Conservation (phyloP, 352 stramenopile species). For the Aphanomyces astaci region DNA sequence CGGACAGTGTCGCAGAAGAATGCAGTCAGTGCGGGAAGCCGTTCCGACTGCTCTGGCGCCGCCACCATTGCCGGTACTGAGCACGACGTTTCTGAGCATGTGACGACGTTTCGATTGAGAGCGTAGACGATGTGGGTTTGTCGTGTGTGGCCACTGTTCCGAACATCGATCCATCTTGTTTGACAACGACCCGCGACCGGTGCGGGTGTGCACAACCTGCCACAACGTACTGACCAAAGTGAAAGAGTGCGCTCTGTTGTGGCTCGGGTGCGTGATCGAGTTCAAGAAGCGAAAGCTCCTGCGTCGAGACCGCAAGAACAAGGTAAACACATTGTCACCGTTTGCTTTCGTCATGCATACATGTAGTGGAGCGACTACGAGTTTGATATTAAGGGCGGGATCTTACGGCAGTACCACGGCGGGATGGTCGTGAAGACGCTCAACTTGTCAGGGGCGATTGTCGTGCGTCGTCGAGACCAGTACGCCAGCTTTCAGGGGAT, state of each 20-base stretch:
- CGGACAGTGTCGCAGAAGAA: constrained; percentile 49
- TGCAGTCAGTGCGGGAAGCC: constrained; percentile 59
- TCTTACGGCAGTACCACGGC: constrained; percentile 46
- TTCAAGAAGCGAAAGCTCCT: constrained; percentile 47
- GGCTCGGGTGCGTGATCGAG: constrained; percentile 60
- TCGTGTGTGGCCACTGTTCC: constrained; percentile 76
- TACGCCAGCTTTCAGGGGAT: constrained; percentile 23
- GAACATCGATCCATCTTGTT: constrained; percentile 56
- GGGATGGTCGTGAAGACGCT: constrained; percentile 57
- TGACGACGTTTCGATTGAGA: background rate
- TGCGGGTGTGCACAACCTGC: constrained; percentile 66
- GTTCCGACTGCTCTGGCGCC: constrained; percentile 71
- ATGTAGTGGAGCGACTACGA: constrained; percentile 65
- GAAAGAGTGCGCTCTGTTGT: constrained; percentile 52
- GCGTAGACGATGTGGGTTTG: constrained; percentile 45
- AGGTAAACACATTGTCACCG: constrained; percentile 20
- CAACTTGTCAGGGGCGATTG: constrained; percentile 63
- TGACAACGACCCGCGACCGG: constrained; percentile 46
- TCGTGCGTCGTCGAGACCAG: constrained; percentile 68
- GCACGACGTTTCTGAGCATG: background rate
- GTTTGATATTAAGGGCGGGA: constrained; percentile 62
- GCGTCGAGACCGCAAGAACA: constrained; percentile 59
- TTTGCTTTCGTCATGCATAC: background rate
- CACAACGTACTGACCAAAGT: constrained; percentile 59
- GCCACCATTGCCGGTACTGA: constrained; percentile 56